These are phyloP conservation scores for Durotheca rogersii DNA, from an alignment of 495 filamentous ascomycete genomes.

Conservation along the genomic window DNA sequence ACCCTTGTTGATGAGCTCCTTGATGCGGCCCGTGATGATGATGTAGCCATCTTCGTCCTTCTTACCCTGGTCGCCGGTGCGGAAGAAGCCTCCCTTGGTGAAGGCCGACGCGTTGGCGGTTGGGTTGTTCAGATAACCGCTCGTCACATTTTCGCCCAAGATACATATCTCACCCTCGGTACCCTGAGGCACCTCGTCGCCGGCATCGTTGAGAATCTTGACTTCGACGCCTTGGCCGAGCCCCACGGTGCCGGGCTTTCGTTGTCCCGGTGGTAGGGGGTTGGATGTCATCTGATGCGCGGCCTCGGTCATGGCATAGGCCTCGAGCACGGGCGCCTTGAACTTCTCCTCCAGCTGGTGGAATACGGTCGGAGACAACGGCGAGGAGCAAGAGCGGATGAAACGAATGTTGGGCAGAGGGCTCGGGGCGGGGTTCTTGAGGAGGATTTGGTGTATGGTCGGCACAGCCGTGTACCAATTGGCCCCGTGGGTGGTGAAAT, in stretches of 20 bases:
- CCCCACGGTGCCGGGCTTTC: constrained; percentile 77
- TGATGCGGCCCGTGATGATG: constrained; percentile 76
- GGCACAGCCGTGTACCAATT: constrained; percentile 91
- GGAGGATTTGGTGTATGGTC: constrained; percentile 85
- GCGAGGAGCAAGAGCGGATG: constrained; percentile 83
- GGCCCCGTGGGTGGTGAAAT: constrained; percentile 67
- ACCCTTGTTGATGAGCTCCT: constrained; percentile 82
- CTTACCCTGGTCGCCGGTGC: constrained; percentile 81
- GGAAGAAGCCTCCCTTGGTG: constrained; percentile 69
- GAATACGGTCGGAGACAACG: constrained; percentile 74
- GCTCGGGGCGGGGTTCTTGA: constrained; percentile 63
- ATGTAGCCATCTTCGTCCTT: constrained; percentile 72
- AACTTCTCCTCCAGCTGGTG: constrained; percentile 69
- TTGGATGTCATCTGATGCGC: constrained; percentile 90
- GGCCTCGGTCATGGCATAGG: constrained; percentile 90
- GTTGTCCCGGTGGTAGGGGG: constrained; percentile 69
- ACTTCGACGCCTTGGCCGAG: constrained; percentile 80
- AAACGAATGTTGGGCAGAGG: constrained; percentile 74
- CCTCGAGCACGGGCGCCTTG: constrained; percentile 78
- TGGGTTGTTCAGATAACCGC: constrained; percentile 79
- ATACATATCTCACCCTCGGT: constrained; percentile 78
- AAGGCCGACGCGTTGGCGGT: constrained; percentile 70
- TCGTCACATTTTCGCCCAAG: constrained; percentile 74
- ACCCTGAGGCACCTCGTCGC: constrained; percentile 62
- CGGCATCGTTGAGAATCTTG: constrained; percentile 66